Percentiles rank a stretch among this genome's conserved stretches.
Conservation (phyloP, 176 grass and related monocot genomes). For the Avena sativa region DNA sequence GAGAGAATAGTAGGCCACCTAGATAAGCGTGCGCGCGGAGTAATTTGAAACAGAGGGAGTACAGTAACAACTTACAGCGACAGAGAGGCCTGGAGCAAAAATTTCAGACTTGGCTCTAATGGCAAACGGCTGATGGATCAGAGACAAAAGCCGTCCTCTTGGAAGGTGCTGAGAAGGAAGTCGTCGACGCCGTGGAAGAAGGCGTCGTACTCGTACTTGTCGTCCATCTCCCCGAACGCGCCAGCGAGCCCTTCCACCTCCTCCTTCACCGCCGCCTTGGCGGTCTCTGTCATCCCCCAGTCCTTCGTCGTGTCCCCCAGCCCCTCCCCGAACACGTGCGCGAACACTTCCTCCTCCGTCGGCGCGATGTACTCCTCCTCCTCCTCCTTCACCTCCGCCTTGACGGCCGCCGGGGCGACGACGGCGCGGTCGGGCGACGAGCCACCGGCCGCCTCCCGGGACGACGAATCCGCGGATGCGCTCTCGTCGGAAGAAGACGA, state of each 20-base stretch:
- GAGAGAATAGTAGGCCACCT: too few species aligned
- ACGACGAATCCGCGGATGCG: background rate
- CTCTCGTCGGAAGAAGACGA: background rate
- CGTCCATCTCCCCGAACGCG: conserved; percentile 1
- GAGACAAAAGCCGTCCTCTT: conserved; percentile 15
- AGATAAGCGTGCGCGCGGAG: too few species aligned
- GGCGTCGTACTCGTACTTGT: conserved; percentile 13
- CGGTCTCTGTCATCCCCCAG: background rate
- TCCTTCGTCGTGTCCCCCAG: background rate
- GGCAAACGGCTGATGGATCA: conserved; percentile 18
- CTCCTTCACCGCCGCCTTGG: conserved; percentile 29
- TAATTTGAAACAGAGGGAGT: too few species aligned
- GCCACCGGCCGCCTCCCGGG: background rate
- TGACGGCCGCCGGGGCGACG: conserved; percentile 6
- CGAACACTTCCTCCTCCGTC: conserved; percentile 12
- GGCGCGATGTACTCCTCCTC: background rate
- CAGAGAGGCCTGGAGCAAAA: background rate
- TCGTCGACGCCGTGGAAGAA: conserved; percentile 44
- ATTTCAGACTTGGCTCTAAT: background rate
- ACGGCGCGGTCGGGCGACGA: conserved; percentile 26
- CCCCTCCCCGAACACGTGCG: conserved; percentile 7
- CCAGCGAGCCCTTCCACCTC: conserved; percentile 3
- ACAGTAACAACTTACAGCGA: background rate
- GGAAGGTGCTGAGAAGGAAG: conserved; percentile 32
- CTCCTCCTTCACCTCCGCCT: conserved; percentile 30